phyloP scores from a whole-genome alignment of 139 green algal species.

The Microglena sp. region DNA sequence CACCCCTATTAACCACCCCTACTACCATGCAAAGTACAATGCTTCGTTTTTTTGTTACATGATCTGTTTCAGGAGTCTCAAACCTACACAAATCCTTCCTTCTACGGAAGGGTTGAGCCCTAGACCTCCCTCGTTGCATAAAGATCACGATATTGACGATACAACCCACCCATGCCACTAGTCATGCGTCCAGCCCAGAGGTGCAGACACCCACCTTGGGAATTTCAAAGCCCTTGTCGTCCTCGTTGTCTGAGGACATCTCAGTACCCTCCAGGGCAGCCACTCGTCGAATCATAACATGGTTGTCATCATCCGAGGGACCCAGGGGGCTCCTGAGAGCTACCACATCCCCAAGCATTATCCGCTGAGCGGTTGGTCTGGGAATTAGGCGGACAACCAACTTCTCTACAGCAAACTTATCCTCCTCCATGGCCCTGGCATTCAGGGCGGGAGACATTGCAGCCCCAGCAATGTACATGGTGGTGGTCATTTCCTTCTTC shows the following conservation, averaged over 20 bases:
- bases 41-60: too few species aligned
- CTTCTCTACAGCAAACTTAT: conserved; percentile 36
- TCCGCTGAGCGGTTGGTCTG: conserved; percentile 16
- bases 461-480: conserved; percentile 25
- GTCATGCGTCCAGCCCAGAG: too few species aligned
- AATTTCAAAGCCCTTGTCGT: conserved; percentile 9
- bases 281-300: conserved; percentile 59
- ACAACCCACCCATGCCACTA: too few species aligned
- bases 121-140: too few species aligned
- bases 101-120: too few species aligned
- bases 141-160: too few species aligned
- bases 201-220: conserved; percentile 1
- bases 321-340: conserved; percentile 39
- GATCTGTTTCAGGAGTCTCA: too few species aligned
- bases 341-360: conserved; percentile 39
- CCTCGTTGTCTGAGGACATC: conserved; percentile 37
- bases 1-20: too few species aligned
- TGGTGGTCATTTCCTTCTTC: conserved; percentile 19
- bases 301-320: too few species aligned
- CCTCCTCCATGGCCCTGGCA: conserved; percentile 13
- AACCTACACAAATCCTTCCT: too few species aligned
- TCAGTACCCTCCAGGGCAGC: conserved; percentile 62
- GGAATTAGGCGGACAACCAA: conserved; percentile 58
- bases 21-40: too few species aligned
- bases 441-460: conserved; percentile 59